Evolutionary conservation across 257 asterid species (phyloP), one percentile per base, ranked within the genome.

Genomic region (Pogostemon cablin): DNA sequence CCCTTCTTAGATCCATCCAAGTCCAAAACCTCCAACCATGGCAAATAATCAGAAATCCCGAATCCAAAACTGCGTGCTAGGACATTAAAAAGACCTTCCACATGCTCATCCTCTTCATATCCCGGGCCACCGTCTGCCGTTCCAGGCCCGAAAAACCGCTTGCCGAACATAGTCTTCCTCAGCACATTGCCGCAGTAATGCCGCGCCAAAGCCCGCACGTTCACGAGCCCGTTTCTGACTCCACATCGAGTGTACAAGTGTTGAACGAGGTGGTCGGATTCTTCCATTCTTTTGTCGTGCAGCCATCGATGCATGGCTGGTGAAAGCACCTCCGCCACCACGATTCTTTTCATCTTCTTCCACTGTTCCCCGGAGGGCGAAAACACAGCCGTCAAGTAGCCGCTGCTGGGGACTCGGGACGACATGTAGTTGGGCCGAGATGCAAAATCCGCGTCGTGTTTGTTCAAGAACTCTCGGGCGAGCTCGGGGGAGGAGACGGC

Each of bases 401-500:
- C 69, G 10, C 25, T 40, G 48, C 74, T 46, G 15, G 41, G 0
- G 3, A 75, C 6, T 3, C 0, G 5, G 3, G 47, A 68, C 1
- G 71, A 44, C 77, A 71, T 65, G 49, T 54, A 70, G 42, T 41
- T 1, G 0, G 78, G 80, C 34, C 69, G 43, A 1, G 75, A 70
- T 3, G 72, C 39, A 43, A 79, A 79, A 20, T 17, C 4, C 0
- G 40, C 38, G 47, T 79, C 83, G 0, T 65, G 78, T 2, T 38
- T 65, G 53, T 43, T 71, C 54, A 75, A 60, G 65, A 79, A 71
- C 71, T 79, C 69, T 5, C 75, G n/a, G 8, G 80, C 77, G 25
- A 79, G 75, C 2, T 79, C 78, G 10, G 75, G 80, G 17, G 80
- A 75, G 0, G 68, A 60, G 50, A 79, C 75, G 3, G 73, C 41